Percentiles rank a stretch among this genome's conserved stretches.
Conservation (phyloP, 2,329 filamentous ascomycete genomes). For the Blastomyces parvus region DNA sequence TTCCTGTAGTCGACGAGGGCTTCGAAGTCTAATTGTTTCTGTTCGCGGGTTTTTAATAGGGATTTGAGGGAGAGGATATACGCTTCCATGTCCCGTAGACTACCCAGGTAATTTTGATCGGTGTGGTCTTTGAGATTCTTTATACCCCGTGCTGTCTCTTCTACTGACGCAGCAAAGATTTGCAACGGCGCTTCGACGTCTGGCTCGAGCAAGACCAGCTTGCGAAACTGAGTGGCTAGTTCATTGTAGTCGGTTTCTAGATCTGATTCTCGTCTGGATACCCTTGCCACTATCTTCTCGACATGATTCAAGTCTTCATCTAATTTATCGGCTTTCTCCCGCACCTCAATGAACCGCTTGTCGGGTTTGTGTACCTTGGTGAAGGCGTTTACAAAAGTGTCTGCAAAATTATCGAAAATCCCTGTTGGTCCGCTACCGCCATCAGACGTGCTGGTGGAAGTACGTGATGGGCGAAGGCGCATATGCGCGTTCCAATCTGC, state of each 20-base stretch:
- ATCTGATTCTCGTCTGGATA: conserved; percentile 78
- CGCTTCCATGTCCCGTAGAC: conserved; percentile 86
- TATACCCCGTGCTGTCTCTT: conserved; percentile 70
- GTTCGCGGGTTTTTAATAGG: conserved; percentile 84
- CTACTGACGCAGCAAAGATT: conserved; percentile 75
- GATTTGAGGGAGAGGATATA: conserved; percentile 82
- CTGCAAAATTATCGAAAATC: conserved; percentile 90
- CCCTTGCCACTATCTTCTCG: conserved; percentile 88
- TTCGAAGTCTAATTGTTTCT: conserved; percentile 97
- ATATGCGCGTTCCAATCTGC: conserved; percentile 96
- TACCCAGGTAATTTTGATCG: conserved; percentile 90
- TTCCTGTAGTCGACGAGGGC: conserved; percentile 90
- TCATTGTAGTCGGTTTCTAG: conserved; percentile 82
- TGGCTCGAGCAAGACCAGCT: conserved; percentile 79
- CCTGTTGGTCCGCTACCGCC: conserved; percentile 42
- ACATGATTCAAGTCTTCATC: conserved; percentile 89
- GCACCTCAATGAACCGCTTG: conserved; percentile 86
- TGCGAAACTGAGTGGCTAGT: conserved; percentile 88
- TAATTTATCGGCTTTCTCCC: conserved; percentile 84
- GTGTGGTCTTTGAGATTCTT: conserved; percentile 79
- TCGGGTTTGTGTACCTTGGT: conserved; percentile 94
- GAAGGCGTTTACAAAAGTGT: conserved; percentile 95
- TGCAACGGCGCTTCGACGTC: conserved; percentile 74
- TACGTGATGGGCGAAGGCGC: conserved; percentile 63
- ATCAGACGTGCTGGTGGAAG: conserved; percentile 41